phyloP scores from a whole-genome alignment of 192 early-diverging fungal genomes.

The Coemansia sp. region DNA sequence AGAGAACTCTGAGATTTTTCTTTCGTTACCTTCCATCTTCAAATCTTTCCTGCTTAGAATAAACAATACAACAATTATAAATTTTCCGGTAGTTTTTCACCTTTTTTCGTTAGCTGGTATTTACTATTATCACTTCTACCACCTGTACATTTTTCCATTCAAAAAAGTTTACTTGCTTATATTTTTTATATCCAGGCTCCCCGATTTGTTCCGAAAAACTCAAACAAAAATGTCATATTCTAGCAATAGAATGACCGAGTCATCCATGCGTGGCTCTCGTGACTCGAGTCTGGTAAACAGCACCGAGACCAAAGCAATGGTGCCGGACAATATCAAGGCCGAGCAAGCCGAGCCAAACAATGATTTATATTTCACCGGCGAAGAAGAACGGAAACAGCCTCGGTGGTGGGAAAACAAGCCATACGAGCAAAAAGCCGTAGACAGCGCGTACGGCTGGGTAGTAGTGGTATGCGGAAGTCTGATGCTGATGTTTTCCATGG shows the following conservation, averaged over 20 bases:
- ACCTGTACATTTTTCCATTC: not conserved
- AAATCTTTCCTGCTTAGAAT: no score
- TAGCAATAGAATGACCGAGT: not conserved
- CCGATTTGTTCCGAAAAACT: no score
- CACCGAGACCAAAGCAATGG: not conserved
- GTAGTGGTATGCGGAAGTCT: constrained; percentile 56
- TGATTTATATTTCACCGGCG: not conserved
- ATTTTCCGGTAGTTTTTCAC: no score
- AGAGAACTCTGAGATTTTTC: no score
- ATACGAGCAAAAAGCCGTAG: constrained; percentile 30
- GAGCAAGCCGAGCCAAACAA: not conserved
- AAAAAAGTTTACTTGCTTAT: no score
- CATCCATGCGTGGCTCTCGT: not conserved
- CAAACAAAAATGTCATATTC: not conserved
- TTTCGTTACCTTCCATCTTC: no score
- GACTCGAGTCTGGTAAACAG: not conserved
- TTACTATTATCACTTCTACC: no score
- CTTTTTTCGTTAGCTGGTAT: no score
- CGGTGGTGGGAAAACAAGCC: constrained; percentile 52
- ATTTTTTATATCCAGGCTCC: no score
- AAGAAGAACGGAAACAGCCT: not conserved
- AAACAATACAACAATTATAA: no score
- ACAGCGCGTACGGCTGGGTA: constrained; percentile 53
- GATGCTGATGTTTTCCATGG: constrained; percentile 57
- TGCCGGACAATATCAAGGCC: not conserved